These are phyloP conservation scores for Maudiozyma pseudohumilis DNA, from an alignment of 805 yeast species.

Conservation along the genomic window DNA sequence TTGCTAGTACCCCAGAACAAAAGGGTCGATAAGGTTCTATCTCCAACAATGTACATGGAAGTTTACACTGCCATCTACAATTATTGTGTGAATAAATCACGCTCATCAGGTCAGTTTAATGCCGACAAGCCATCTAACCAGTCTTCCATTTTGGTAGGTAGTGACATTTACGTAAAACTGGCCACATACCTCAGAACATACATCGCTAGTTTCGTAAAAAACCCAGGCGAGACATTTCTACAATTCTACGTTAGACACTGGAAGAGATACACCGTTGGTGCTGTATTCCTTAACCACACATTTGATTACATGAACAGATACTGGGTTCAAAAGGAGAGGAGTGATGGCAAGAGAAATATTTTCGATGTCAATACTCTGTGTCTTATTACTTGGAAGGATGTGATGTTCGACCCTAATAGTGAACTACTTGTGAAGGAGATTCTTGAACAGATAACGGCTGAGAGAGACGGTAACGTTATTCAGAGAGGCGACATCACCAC, in stretches of 20 bases:
- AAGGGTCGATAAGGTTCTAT: slow-evolving; percentile 51
- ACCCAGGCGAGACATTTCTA: slow-evolving; percentile 56
- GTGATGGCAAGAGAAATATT: slow-evolving; percentile 82
- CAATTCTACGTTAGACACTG: slow-evolving; percentile 81
- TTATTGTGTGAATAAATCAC: slow-evolving; percentile 76
- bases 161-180: slow-evolving; percentile 72
- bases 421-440: slow-evolving; percentile 57
- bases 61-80: slow-evolving; percentile 89
- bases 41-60: slow-evolving; percentile 71
- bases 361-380: slow-evolving; percentile 88
- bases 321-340: slow-evolving; percentile 95
- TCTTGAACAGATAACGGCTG: slow-evolving; percentile 62
- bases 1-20: slow-evolving; percentile 8
- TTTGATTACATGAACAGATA: slow-evolving; percentile 93
- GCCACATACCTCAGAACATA: slow-evolving; percentile 56
- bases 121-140: slow-evolving; percentile 30
- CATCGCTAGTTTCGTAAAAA: slow-evolving; percentile 40
- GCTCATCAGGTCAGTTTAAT: slow-evolving; percentile 35
- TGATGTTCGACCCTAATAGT: slow-evolving; percentile 62
- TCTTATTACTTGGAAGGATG: slow-evolving; percentile 76
- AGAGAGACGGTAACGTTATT: slow-evolving; percentile 69
- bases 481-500: slow-evolving; percentile 55
- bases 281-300: slow-evolving; percentile 83
- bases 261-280: slow-evolving; percentile 85
- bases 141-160: slow-evolving; percentile 59